These are phyloP conservation scores for Ustulina deusta DNA, from an alignment of 2,329 filamentous ascomycete species.

Conservation along the genomic window DNA sequence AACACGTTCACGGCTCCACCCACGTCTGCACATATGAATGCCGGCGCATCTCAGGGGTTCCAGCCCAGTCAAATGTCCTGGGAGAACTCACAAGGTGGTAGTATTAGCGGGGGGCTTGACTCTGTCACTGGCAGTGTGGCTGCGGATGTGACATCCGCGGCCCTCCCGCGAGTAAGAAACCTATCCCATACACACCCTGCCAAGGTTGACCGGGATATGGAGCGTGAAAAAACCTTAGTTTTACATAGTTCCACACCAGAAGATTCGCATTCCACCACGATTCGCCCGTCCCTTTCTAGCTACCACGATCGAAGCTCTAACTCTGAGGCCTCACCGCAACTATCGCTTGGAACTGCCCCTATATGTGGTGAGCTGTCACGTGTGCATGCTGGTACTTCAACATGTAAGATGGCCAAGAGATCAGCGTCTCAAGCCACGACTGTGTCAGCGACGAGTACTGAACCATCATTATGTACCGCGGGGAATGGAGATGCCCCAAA, in stretches of 20 bases:
- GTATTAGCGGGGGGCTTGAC: neutral
- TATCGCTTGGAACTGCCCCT: neutral
- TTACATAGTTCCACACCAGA: neutral
- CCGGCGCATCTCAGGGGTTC: slow-evolving; percentile 1
- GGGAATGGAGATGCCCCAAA: neutral
- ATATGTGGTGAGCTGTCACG: neutral
- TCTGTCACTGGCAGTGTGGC: neutral
- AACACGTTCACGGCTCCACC: neutral
- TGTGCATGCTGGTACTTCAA: neutral
- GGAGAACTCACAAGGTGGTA: neutral
- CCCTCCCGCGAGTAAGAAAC: neutral
- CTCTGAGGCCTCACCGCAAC: neutral
- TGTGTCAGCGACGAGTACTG: slow-evolving; percentile 19
- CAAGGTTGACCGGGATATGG: neutral
- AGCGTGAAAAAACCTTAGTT: neutral
- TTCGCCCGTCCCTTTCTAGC: neutral
- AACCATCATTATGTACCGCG: neutral
- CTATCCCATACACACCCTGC: neutral
- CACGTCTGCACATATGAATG: neutral
- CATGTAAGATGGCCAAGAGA: neutral
- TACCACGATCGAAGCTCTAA: neutral
- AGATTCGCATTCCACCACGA: neutral
- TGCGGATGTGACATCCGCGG: neutral
- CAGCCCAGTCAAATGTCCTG: neutral
- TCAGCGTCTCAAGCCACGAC: slow-evolving; percentile 36